phyloP scores from a whole-genome alignment of 257 asterid species.

The Craterostigma plantagineum region DNA sequence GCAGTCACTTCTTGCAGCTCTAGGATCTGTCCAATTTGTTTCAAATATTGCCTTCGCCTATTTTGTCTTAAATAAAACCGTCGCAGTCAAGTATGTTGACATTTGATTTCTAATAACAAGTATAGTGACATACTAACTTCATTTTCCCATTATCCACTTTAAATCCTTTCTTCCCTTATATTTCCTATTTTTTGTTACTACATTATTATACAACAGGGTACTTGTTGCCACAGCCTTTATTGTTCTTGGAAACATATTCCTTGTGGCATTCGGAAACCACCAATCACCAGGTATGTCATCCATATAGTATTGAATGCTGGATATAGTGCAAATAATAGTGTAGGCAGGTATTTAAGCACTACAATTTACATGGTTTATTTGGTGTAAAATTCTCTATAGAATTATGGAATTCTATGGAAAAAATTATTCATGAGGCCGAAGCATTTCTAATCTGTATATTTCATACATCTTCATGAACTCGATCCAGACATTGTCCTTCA shows the following conservation, averaged over 20 bases:
- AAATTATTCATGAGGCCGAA: too few relatives aligned
- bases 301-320: not conserved
- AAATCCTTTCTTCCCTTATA: conserved; percentile 6
- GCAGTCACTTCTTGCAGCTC: conserved; percentile 97
- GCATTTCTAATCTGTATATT: too few relatives aligned
- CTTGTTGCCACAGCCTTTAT: conserved; percentile 84
- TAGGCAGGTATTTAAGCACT: too few relatives aligned
- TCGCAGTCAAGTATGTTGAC: conserved; percentile 58
- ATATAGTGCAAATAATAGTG: too few relatives aligned
- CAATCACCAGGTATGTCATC: conserved; percentile 78
- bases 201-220: conserved; percentile 32
- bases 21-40: conserved; percentile 91
- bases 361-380: too few relatives aligned
- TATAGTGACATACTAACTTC: conserved; percentile 10
- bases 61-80: conserved; percentile 73
- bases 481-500: too few relatives aligned
- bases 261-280: conserved; percentile 97
- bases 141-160: conserved; percentile 6
- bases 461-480: too few relatives aligned
- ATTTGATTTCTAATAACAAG: conserved; percentile 6
- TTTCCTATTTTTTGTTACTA: conserved; percentile 2
- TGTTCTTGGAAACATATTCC: conserved; percentile 91
- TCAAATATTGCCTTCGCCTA: conserved; percentile 86
- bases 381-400: too few relatives aligned
- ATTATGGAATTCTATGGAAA: too few relatives aligned